Percentiles rank a stretch among this genome's conserved stretches.
Evolutionary conservation across 495 filamentous ascomycete genomes (phyloP).

Genomic region (Aspergillus carlsbadensis): DNA sequence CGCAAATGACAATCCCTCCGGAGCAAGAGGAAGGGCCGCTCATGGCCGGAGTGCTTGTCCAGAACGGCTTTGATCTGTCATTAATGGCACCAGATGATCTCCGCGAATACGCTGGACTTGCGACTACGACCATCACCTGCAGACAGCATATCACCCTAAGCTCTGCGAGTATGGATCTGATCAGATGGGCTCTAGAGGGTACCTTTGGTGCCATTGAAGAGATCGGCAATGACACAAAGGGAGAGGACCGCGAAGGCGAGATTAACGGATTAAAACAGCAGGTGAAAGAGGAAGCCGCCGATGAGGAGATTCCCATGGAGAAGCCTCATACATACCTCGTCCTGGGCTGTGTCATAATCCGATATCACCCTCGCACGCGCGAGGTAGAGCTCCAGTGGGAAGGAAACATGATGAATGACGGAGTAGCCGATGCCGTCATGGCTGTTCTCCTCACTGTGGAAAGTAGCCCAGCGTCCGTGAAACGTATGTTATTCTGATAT

Average conservation of each 20-base stretch:
- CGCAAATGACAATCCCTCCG: slow-evolving; percentile 68
- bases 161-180: slow-evolving; percentile 85
- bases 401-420: slow-evolving; percentile 95
- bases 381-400: slow-evolving; percentile 95
- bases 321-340: slow-evolving; percentile 62
- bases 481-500: slow-evolving; percentile 57
- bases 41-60: slow-evolving; percentile 86
- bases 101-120: slow-evolving; percentile 90
- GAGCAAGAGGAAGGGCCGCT: slow-evolving; percentile 52
- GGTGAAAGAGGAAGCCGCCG: slow-evolving; percentile 44
- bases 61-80: slow-evolving; percentile 94
- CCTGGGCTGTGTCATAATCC: slow-evolving; percentile 86
- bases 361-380: slow-evolving; percentile 60
- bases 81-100: slow-evolving; percentile 96
- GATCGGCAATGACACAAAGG: slow-evolving; percentile 45
- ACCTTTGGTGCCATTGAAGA: slow-evolving; percentile 88
- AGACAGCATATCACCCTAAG: slow-evolving; percentile 82
- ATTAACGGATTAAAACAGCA: slow-evolving; percentile 38
- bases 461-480: slow-evolving; percentile 90
- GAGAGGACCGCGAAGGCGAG: slow-evolving; percentile 18
- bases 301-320: slow-evolving; percentile 49
- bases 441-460: slow-evolving; percentile 87
- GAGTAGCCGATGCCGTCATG: slow-evolving; percentile 93
- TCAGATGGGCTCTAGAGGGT: slow-evolving; percentile 90
- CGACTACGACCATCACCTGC: slow-evolving; percentile 88